phyloP scores from a whole-genome alignment of 495 filamentous ascomycete species.

The Penicillium goetzii region DNA sequence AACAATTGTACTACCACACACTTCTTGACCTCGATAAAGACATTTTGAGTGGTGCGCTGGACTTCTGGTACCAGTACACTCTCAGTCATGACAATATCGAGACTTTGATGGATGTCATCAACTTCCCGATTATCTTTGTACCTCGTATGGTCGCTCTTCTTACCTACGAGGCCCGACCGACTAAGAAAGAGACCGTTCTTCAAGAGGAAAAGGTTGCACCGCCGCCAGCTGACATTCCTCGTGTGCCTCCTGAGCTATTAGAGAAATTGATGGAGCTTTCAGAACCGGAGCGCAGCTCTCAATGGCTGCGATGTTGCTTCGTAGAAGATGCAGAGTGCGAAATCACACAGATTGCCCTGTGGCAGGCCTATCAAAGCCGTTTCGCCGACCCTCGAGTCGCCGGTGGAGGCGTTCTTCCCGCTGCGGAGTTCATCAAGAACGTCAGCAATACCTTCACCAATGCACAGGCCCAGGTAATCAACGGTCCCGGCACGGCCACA shows the following conservation, averaged over 20 bases:
- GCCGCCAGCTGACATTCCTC: slow-evolving; percentile 66
- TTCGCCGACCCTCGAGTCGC: slow-evolving; percentile 60
- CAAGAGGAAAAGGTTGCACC: slow-evolving; percentile 53
- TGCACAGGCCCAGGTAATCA: slow-evolving; percentile 82
- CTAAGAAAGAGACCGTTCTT: slow-evolving; percentile 46
- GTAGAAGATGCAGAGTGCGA: slow-evolving; percentile 81
- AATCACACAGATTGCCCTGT: slow-evolving; percentile 94
- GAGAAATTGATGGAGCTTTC: slow-evolving; percentile 71
- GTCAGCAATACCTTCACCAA: slow-evolving; percentile 77
- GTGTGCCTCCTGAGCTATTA: slow-evolving; percentile 75
- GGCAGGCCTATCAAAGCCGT: slow-evolving; percentile 91
- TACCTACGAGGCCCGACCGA: slow-evolving; percentile 61
- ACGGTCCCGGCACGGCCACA: slow-evolving; percentile 54
- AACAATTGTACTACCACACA: slow-evolving; percentile 75
- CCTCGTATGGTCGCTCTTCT: slow-evolving; percentile 77
- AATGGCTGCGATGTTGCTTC: slow-evolving; percentile 72
- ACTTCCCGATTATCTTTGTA: slow-evolving; percentile 67
- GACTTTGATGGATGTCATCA: slow-evolving; percentile 60
- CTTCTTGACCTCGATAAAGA: slow-evolving; percentile 87
- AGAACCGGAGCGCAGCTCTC: slow-evolving; percentile 85
- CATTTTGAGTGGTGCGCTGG: slow-evolving; percentile 79
- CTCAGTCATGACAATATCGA: slow-evolving; percentile 85
- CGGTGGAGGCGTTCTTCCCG: slow-evolving; percentile 69
- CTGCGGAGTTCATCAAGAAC: slow-evolving; percentile 96
- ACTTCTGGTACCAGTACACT: slow-evolving; percentile 96